Evolutionary conservation across 2,329 filamentous ascomycete species (phyloP), one percentile per base, ranked within the genome.

Genomic region (Phialophora expanda): DNA sequence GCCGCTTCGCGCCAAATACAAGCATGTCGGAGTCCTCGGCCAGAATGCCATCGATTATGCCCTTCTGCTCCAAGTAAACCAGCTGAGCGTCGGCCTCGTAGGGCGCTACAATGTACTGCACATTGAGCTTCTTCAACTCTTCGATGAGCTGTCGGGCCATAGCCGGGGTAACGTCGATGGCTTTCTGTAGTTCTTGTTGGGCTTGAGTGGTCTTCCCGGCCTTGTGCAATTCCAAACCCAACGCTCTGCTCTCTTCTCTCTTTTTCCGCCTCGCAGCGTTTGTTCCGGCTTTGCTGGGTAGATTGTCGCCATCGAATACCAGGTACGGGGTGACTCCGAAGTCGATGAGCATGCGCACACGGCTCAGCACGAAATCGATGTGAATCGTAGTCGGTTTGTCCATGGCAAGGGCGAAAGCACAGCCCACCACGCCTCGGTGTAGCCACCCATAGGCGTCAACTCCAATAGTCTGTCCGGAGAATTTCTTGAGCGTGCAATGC

Each of bases 371-470:
- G 73, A 93, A 96, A 75, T 96, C 91, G 75, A 99, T 87, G 82
- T 93, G 95, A 91, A 92, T 96, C 61, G 87, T 89, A 0, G 93
- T 98, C 14, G 92, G 93, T 76, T 92, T 95, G 73, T 87, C 92
- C 73, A 94, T 86, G 41, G 93, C 95, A 69, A 99, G 85, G 74
- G 98, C 95, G 74, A 95, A 87, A 69, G 94, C 92, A 81, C 94
- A 98, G 57, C 91, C 87, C 70, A 96, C 89, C 55, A 93, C 93
- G 61, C 93, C 96, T 72, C 95, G 90, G 78, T 99, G 95, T 62
- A 99, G 88, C 95, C 96, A 99, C 76, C 94, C 95, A 84, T 99
- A 99, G 64, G 91, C 94, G 78, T 99, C 95, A 41, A 99, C 89
- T n/a, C 91, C 96, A 55, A 99, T 85, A 1, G 90, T 96, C 79